These are phyloP conservation scores for Solanum peruvianum DNA, from an alignment of 257 asterid species.

Conservation along the genomic window DNA sequence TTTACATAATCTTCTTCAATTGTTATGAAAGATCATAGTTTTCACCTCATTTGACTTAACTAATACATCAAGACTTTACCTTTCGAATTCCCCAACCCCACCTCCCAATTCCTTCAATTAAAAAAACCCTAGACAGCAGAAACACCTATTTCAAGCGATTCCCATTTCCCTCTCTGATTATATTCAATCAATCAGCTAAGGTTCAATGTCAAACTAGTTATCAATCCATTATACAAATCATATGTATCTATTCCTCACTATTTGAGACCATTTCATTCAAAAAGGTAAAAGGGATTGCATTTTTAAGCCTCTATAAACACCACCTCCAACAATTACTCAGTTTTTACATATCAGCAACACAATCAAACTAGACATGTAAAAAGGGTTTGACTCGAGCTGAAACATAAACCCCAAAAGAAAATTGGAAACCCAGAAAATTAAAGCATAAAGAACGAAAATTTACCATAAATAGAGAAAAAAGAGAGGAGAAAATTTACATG, in stretches of 20 bases:
- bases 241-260: neutral
- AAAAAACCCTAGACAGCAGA: neutral
- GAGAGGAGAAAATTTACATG: constrained; percentile 23
- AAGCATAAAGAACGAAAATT: neutral
- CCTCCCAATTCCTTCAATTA: neutral
- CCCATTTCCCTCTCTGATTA: neutral
- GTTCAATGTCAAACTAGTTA: neutral
- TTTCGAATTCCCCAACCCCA: neutral
- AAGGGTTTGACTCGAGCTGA: neutral
- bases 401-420: neutral
- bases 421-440: neutral
- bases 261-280: neutral
- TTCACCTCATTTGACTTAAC: neutral
- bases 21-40: neutral
- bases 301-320: neutral
- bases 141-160: neutral
- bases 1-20: neutral
- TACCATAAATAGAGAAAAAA: neutral
- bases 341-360: neutral
- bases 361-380: neutral
- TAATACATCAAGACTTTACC: neutral
- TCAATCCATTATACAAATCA: neutral
- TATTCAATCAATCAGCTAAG: neutral
- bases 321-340: neutral
- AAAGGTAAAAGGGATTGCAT: neutral